A percentile compares a stretch with the other conserved stretches of the same genome.
These are phyloP conservation scores for Pneumocystis canis DNA, from an alignment of 1,139 yeast species.

Conservation along the genomic window DNA sequence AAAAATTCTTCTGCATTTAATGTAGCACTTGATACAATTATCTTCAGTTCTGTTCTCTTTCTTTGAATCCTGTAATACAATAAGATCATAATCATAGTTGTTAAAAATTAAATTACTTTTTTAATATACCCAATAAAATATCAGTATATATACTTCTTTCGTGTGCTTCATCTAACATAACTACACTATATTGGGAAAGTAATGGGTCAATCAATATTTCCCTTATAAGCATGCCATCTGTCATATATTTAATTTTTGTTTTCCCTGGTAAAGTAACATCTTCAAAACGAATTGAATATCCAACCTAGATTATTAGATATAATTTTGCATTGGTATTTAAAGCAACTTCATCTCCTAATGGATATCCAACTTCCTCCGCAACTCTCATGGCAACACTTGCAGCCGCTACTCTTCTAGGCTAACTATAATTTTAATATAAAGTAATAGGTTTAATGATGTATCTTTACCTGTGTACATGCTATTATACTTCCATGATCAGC, in stretches of 20 bases:
- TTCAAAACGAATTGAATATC: slow-evolving; percentile 53
- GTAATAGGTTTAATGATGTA: background rate
- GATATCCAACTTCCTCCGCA: slow-evolving; percentile 47
- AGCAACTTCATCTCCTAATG: slow-evolving; percentile 35
- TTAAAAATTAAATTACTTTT: slow-evolving; percentile 22
- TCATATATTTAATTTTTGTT: slow-evolving; percentile 54
- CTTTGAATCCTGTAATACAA: slow-evolving; percentile 19
- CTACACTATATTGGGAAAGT: slow-evolving; percentile 49
- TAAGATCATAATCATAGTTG: background rate
- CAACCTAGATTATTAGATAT: slow-evolving; percentile 28
- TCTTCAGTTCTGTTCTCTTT: slow-evolving; percentile 33
- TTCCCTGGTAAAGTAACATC: slow-evolving; percentile 35
- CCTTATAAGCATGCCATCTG: slow-evolving; percentile 64
- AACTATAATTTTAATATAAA: background rate
- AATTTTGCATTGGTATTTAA: background rate
- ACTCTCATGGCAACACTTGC: slow-evolving; percentile 54
- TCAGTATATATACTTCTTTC: slow-evolving; percentile 70
- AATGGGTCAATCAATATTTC: slow-evolving; percentile 54
- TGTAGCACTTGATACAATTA: slow-evolving; percentile 41
- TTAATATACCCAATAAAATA: slow-evolving; percentile 55
- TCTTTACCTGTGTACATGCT: slow-evolving; percentile 45
- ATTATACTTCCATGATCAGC: slow-evolving; percentile 33
- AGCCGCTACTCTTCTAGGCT: slow-evolving; percentile 63
- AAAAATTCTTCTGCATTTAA: slow-evolving; percentile 39
- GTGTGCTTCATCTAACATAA: slow-evolving; percentile 82